Evolutionary conservation across 225 moss, liverwort and hornwort species (phyloP), one percentile per base, ranked within the genome.

Genomic region (Pleurozium schreberi): DNA sequence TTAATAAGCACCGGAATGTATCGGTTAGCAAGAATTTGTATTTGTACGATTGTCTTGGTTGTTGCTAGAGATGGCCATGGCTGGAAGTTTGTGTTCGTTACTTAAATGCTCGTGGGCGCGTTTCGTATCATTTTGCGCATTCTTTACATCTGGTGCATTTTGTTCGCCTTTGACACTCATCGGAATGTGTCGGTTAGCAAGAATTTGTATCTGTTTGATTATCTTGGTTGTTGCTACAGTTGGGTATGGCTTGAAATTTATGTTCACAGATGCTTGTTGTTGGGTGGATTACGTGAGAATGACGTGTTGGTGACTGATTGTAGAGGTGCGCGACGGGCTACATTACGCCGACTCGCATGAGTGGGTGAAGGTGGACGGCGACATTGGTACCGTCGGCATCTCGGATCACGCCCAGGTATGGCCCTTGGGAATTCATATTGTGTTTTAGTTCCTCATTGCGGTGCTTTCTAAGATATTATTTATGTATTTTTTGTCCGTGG

Each of bases 291-390:
- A 18, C 17, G 64, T 52, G 9, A 33, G 74, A 40, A 31, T 81
- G 45, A 50, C 33, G 75, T 40, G 55, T 80, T 91, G 89, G 69
- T 80, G 80, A 49, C 40, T 73, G 36, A 52, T 83, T 88, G 83
- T 90, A 94, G 95, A 91, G 89, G 95, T 95, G 34, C 89, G 95
- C 45, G 93, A 97, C 18, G 94, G 93, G 60, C 90, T 96, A 64
- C 95, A 95, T 89, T 99, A 97, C 79, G 96, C 96, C 18, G 73
- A 90, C 1, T 93, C 96, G 84, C 98, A 99, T 84, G 98, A 99
- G 89, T 99, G 98, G 97, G 97, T 99, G 73, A 97, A 95, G 92
- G 92, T 99, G 62, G 97, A 99, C 23, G 97, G 96, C 63, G 97
- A 96, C 74, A 85, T 91, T 50, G 98, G 94, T 59, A 93, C 75